Percentiles rank a stretch among this genome's conserved stretches.
These are phyloP conservation scores for Myrica gale DNA, from an alignment of 306 rosid genomes.

Conservation along the genomic window DNA sequence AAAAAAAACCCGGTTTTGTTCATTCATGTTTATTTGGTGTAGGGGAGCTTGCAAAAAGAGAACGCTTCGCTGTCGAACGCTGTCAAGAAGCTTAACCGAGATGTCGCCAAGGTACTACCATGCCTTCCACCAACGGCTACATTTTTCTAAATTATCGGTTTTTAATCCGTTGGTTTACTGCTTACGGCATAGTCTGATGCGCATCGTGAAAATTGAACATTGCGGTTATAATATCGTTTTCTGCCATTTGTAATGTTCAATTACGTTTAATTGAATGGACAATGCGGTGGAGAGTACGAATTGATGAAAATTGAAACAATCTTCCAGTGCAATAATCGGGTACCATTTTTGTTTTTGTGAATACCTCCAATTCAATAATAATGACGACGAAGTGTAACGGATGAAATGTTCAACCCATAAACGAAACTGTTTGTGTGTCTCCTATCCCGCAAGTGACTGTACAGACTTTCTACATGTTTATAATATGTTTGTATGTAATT, in stretches of 20 bases:
- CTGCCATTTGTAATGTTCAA: neutral
- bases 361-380: too few relatives aligned
- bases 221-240: neutral
- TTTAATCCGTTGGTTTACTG: neutral
- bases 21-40: neutral
- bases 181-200: neutral
- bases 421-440: neutral
- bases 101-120: constrained; percentile 74
- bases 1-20: too few relatives aligned
- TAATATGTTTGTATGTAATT: too few relatives aligned
- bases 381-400: neutral
- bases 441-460: neutral
- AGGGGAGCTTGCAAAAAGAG: constrained; percentile 70
- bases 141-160: neutral
- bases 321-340: neutral
- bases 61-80: constrained; percentile 59
- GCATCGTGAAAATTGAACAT: neutral
- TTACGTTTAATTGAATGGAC: neutral
- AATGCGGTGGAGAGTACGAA: neutral
- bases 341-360: neutral
- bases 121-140: neutral
- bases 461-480: too few relatives aligned
- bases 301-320: neutral
- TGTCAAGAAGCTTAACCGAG: constrained; percentile 76
- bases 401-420: neutral